Conservation (phyloP, 2,329 filamentous ascomycete species). For the Beauveria pseudobassiana region DNA sequence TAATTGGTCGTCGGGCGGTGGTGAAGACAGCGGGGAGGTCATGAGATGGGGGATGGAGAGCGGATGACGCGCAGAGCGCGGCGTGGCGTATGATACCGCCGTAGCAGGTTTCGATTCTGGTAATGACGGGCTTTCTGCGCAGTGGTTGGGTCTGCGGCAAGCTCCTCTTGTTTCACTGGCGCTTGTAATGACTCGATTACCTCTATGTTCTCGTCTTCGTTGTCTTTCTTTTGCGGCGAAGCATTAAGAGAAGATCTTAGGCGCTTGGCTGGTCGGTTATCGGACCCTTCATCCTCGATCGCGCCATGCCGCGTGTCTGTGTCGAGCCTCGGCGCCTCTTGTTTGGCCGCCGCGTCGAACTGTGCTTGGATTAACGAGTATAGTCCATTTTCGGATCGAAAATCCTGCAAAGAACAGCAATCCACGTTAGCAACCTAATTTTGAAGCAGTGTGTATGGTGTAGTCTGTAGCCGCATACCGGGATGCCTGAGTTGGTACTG, state of each 20-base stretch:
- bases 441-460: not conserved
- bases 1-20: conserved; percentile 25
- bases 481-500: conserved; percentile 69
- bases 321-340: conserved; percentile 23
- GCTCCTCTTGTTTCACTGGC: not conserved
- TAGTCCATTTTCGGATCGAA: conserved; percentile 63
- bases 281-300: conserved; percentile 13
- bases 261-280: conserved; percentile 12
- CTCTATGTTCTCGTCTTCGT: not conserved
- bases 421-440: not conserved
- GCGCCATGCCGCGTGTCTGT: conserved; percentile 17
- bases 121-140: not conserved
- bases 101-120: conserved; percentile 13
- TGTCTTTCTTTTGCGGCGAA: not conserved
- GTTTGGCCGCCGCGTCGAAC: conserved; percentile 46
- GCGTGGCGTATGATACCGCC: conserved; percentile 9
- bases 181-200: not conserved
- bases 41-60: conserved; percentile 17
- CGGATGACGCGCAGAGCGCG: conserved; percentile 10
- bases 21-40: conserved; percentile 32
- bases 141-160: not conserved
- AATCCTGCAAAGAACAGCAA: conserved; percentile 44
- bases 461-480: conserved; percentile 35
- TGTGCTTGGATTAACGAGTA: conserved; percentile 66
- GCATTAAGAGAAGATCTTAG: not conserved